These are phyloP conservation scores for Kodamaea plutei DNA, from an alignment of 1,139 yeast species.

Conservation along the genomic window DNA sequence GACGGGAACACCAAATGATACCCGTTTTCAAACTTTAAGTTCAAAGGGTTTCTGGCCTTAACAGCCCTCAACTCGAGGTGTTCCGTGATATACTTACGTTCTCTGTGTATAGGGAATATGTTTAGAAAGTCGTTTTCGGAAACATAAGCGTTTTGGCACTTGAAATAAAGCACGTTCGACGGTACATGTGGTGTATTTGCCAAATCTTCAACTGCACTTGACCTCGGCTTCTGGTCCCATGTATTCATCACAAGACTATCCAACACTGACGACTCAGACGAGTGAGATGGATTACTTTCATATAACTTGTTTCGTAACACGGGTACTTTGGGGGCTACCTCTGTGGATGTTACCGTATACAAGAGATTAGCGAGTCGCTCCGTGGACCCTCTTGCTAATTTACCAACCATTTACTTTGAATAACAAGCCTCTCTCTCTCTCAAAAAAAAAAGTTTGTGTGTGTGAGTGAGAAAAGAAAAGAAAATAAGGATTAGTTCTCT, in stretches of 20 bases:
- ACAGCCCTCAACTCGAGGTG: conserved; percentile 33
- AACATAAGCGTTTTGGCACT: conserved; percentile 35
- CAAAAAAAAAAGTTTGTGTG: conserved; percentile 7
- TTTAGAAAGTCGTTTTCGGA: conserved; percentile 35
- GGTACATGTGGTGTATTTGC: conserved; percentile 7
- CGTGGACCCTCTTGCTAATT: conserved; percentile 10
- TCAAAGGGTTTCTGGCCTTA: conserved; percentile 46
- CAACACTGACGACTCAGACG: conserved; percentile 18
- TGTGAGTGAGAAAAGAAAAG: no score
- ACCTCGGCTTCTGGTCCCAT: conserved; percentile 30
- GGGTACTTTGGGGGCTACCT: conserved; percentile 26
- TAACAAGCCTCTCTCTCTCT: no score
- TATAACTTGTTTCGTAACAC: conserved; percentile 25
- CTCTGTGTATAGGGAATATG: conserved; percentile 30
- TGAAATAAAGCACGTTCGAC: conserved; percentile 33
- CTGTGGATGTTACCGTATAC: conserved; percentile 28
- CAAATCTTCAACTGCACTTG: conserved; percentile 22
- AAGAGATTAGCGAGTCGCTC: conserved; percentile 30
- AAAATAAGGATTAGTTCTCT: no score
- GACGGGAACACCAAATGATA: conserved; percentile 51
- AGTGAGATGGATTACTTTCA: conserved; percentile 10
- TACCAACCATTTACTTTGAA: no score
- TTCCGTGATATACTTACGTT: conserved; percentile 25
- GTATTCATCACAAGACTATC: conserved; percentile 29
- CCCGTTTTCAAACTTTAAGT: conserved; percentile 40